phyloP scores from a whole-genome alignment of 1,284 basidiomycete species.

The Porodaedalea pini region DNA sequence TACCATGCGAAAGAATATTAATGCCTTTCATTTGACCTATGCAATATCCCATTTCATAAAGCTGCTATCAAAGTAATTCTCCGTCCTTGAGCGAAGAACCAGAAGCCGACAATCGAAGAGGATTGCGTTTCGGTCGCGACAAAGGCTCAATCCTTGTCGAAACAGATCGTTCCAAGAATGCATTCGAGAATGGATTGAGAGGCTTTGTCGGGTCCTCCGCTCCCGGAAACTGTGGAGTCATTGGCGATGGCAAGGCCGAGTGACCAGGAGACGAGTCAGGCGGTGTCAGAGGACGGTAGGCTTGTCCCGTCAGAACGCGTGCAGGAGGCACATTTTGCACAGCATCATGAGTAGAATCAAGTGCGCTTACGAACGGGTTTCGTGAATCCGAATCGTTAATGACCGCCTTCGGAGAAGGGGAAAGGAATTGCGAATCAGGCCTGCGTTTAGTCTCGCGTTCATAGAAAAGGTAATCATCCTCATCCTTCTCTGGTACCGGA shows the following conservation, averaged over 20 bases:
- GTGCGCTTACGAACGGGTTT: constrained; percentile 11
- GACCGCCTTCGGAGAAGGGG: constrained; percentile 4
- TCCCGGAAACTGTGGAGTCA: constrained; percentile 8
- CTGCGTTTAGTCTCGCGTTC: constrained; percentile 25
- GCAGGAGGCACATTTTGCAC: neutral
- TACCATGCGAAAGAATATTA: too few relatives aligned
- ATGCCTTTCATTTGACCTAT: too few relatives aligned
- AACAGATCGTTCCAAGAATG: constrained; percentile 17
- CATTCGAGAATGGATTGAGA: constrained; percentile 15
- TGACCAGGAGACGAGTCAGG: constrained; percentile 17
- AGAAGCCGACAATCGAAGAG: constrained; percentile 14
- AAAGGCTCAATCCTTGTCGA: constrained; percentile 13
- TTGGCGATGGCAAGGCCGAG: too few relatives aligned
- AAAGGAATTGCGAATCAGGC: constrained; percentile 1
- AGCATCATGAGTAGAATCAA: neutral
- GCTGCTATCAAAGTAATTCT: too few relatives aligned
- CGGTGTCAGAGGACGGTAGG: constrained; percentile 19
- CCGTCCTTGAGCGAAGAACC: neutral
- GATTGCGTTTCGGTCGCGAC: constrained; percentile 15
- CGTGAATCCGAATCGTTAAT: constrained; percentile 11
- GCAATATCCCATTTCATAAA: too few relatives aligned
- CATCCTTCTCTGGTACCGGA: constrained; percentile 25
- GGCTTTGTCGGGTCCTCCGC: constrained; percentile 6
- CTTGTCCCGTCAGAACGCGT: constrained; percentile 10
- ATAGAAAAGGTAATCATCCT: constrained; percentile 32